A percentile compares a stretch with the other conserved stretches of the same genome.
Evolutionary conservation across 2,329 filamentous ascomycete species (phyloP).

Genomic region (Colletotrichum musae): DNA sequence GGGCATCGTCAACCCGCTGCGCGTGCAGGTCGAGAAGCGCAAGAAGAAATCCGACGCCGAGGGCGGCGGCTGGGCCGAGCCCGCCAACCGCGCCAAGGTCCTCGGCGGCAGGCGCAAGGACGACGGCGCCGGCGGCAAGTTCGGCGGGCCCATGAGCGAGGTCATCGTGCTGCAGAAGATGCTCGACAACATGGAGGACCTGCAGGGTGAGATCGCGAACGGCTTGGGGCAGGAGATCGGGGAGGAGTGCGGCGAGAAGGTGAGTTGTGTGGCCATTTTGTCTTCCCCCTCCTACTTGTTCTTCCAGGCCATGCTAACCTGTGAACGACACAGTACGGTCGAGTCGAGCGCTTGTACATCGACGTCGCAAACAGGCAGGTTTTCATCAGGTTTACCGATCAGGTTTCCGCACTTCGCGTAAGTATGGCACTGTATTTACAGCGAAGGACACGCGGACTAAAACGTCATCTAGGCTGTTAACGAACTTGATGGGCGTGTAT

Average conservation of each 20-base stretch:
- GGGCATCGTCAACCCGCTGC: slow-evolving; percentile 88
- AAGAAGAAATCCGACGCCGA: slow-evolving; percentile 85
- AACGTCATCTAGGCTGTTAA: slow-evolving; percentile 79
- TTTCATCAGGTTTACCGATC: slow-evolving; percentile 93
- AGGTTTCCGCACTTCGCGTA: slow-evolving; percentile 87
- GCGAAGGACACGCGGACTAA: neutral
- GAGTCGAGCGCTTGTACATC: slow-evolving; percentile 85
- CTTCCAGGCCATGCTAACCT: slow-evolving; percentile 31
- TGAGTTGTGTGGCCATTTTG: slow-evolving; percentile 49
- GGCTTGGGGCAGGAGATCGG: slow-evolving; percentile 94
- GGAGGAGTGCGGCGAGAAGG: slow-evolving; percentile 89
- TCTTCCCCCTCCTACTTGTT: neutral
- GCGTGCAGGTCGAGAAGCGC: slow-evolving; percentile 87
- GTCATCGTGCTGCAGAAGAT: slow-evolving; percentile 89
- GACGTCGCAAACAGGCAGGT: slow-evolving; percentile 77
- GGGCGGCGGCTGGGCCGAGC: slow-evolving; percentile 82
- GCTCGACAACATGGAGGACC: slow-evolving; percentile 84
- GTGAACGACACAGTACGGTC: slow-evolving; percentile 77
- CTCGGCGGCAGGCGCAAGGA: slow-evolving; percentile 78
- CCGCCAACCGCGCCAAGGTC: slow-evolving; percentile 81
- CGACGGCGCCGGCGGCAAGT: slow-evolving; percentile 60
- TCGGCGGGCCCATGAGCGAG: slow-evolving; percentile 79
- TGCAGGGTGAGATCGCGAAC: slow-evolving; percentile 82
- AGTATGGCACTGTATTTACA: slow-evolving; percentile 51
- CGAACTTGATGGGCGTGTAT: slow-evolving; percentile 87